Evolutionary conservation across 306 rosid species (phyloP).

Genomic region (Rosa persica): DNA sequence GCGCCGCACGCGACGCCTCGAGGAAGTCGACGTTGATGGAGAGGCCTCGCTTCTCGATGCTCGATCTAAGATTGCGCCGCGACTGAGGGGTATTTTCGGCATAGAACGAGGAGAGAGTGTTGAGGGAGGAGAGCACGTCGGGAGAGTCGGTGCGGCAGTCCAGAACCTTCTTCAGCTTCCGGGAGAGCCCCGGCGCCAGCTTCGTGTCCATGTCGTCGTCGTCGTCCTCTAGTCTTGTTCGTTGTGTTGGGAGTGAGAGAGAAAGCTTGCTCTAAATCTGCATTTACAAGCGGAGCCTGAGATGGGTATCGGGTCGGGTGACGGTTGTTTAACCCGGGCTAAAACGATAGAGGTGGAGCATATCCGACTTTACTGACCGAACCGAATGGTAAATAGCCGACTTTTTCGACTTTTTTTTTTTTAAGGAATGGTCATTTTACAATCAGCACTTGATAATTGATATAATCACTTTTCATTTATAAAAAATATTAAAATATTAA

Average conservation of each 20-base stretch:
- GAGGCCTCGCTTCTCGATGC: constrained; percentile 84
- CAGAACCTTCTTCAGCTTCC: constrained; percentile 95
- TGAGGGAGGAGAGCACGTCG: constrained; percentile 74
- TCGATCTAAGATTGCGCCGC: constrained; percentile 91
- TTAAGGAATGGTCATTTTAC: too few relatives aligned
- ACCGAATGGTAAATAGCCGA: too few relatives aligned
- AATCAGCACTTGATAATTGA: too few relatives aligned
- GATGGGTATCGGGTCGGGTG: neutral
- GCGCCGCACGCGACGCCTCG: constrained; percentile 67
- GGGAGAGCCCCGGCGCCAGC: constrained; percentile 89
- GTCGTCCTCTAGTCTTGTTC: constrained; percentile 52
- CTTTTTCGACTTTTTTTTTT: too few relatives aligned
- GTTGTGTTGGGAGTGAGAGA: neutral
- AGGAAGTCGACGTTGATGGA: constrained; percentile 76
- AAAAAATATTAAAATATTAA: too few relatives aligned
- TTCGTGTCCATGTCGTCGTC: constrained; percentile 37
- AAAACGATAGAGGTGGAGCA: too few relatives aligned
- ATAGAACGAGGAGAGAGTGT: constrained; percentile 85
- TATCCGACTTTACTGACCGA: too few relatives aligned
- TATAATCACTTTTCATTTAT: too few relatives aligned
- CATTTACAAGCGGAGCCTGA: neutral
- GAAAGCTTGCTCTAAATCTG: neutral
- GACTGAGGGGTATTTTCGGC: constrained; percentile 76
- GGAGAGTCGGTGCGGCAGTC: constrained; percentile 85
- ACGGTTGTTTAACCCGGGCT: neutral